Conservation (phyloP, 1,284 basidiomycete genomes). For the Takashimella koratensis region DNA sequence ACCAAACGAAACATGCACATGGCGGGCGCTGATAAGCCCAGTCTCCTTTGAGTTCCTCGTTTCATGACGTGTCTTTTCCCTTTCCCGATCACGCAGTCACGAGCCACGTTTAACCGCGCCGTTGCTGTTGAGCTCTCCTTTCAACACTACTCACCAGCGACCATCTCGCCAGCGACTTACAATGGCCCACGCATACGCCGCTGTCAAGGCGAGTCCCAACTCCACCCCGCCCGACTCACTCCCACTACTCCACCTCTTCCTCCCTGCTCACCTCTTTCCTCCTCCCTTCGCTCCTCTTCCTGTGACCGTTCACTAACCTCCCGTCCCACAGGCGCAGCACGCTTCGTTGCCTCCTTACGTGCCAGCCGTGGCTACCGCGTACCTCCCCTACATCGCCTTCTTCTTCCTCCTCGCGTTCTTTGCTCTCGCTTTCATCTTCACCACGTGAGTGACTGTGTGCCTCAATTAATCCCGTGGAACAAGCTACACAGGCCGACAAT, state of each 20-base stretch:
- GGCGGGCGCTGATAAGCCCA: too few relatives aligned
- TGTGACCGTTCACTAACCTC: neutral
- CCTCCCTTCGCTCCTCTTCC: neutral
- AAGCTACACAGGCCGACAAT: neutral
- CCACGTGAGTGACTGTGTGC: slow-evolving; percentile 75
- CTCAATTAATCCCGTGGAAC: too few relatives aligned
- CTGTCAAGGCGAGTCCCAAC: slow-evolving; percentile 20
- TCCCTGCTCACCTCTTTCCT: too few relatives aligned
- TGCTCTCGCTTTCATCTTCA: slow-evolving; percentile 77
- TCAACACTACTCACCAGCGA: neutral
- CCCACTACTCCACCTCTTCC: too few relatives aligned
- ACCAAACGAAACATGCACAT: too few relatives aligned
- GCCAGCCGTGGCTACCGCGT: slow-evolving; percentile 61
- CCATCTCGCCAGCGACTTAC: slow-evolving; percentile 2
- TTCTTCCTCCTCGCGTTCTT: slow-evolving; percentile 69
- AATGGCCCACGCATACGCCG: slow-evolving; percentile 23
- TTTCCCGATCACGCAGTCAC: too few relatives aligned
- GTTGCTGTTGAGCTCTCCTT: too few relatives aligned
- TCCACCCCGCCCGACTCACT: neutral
- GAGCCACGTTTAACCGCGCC: too few relatives aligned
- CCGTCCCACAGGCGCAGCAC: slow-evolving; percentile 54
- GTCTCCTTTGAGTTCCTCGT: too few relatives aligned
- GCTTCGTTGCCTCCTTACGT: slow-evolving; percentile 59
- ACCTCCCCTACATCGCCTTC: slow-evolving; percentile 71
- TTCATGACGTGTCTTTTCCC: too few relatives aligned